Percentiles rank a stretch among this genome's conserved stretches.
phyloP scores from a whole-genome alignment of 345 rosid species.

The Eucalyptus camaldulensis region DNA sequence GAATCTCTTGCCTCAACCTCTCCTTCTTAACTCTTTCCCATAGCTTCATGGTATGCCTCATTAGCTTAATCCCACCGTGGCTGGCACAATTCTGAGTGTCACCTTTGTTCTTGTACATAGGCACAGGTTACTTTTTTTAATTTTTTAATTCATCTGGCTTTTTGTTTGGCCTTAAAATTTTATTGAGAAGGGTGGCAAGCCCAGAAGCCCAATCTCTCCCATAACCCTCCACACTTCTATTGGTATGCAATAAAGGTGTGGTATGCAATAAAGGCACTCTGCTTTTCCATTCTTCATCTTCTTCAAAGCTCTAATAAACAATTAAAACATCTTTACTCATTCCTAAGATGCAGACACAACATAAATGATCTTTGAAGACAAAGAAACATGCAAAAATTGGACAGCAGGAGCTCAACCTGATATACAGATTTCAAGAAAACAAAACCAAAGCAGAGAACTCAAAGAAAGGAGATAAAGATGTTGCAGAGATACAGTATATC shows the following conservation, averaged over 20 bases:
- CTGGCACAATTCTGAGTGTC: not conserved
- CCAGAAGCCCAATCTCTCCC: not conserved
- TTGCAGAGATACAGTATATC: not conserved
- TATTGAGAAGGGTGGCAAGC: not conserved
- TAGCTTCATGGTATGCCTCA: not conserved
- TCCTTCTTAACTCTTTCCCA: not conserved
- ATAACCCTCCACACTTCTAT: not conserved
- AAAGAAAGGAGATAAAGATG: not conserved
- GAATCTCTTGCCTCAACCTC: not conserved
- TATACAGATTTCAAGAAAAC: not conserved
- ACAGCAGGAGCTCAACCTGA: not conserved
- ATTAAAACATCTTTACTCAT: not conserved
- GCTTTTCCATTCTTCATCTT: not conserved
- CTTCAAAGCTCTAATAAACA: not conserved
- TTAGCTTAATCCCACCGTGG: not conserved
- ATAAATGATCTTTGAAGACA: not conserved
- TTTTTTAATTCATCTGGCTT: not conserved
- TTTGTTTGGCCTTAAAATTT: not conserved
- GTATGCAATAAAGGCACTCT: not conserved
- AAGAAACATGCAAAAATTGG: not conserved
- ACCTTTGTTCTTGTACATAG: not conserved
- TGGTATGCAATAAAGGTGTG: not conserved
- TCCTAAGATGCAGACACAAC: not conserved
- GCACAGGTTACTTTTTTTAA: not conserved
- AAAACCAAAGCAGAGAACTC: not conserved